Base-by-base conservation (phyloP, 139 green algal species). In the Chlorella sorokiniana region DNA sequence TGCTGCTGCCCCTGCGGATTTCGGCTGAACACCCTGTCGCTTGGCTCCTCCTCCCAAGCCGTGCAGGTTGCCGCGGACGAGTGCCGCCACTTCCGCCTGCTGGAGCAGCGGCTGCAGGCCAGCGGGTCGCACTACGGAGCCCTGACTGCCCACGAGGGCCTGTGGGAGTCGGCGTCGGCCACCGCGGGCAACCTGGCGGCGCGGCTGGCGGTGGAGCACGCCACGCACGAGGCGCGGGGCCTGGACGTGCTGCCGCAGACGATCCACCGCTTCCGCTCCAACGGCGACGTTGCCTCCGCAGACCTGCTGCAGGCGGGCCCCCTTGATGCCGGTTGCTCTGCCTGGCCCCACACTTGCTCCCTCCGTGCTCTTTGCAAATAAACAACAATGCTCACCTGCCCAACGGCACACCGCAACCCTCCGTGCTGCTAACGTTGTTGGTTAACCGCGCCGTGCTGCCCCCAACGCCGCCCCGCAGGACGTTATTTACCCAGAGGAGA, bases 241-340 rank as follows among this genome's bases (percentile, higher is more conserved):
- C 83, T 98, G 71, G 95, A 98, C 82, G 91, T 98, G 65, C 88
- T 99, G 81, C 96, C 96, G 1, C 61, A 88, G 48, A 98, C 96
- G 4, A 94, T 98, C 42, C 35, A 44, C 23, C 92, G 93, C 68
- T 98, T 99, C 85, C 83, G 91, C 2, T 70, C 40, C 0, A 51
- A 52, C 16, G 75, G 75, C 51, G 75, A 81, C 7, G 40, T 4
- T 0, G 59, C 37, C 23, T 61, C 29, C 18, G 75, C 59, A 41
- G 59, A 72, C 59, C 56, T 81, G 75, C 59, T 81, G 75, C 56
- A 71, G 75, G 75, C 33, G 1, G 2, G 38, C 14, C 31, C 20
- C 7, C 25, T 10, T 7, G 31, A 29, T 42, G 31, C 31, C 31
- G 9, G 7, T 7, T 7, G 63, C n/a, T 40, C 5, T 7, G 9